Conservation (phyloP, 78 protist genomes). For the Trichosphaerium sp. region DNA sequence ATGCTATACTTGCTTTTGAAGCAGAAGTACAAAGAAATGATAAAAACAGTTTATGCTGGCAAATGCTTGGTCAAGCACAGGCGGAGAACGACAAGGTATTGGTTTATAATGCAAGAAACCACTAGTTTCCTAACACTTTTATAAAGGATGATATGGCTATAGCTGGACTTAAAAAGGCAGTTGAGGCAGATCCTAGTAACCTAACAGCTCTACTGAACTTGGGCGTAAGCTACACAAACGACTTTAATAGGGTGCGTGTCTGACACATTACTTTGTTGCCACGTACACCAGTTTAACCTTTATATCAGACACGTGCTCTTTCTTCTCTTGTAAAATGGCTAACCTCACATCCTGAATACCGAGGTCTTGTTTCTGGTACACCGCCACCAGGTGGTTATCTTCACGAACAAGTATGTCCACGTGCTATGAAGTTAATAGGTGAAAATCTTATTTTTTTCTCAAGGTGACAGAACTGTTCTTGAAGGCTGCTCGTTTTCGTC, state of each 20-base stretch:
- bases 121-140: no score
- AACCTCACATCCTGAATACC: slow-evolving; percentile 15
- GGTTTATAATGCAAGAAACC: no score
- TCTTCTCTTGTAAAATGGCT: slow-evolving; percentile 54
- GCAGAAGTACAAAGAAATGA: slow-evolving; percentile 45
- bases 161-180: slow-evolving; percentile 33
- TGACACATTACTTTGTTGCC: background rate
- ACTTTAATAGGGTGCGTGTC: background rate
- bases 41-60: slow-evolving; percentile 59
- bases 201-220: slow-evolving; percentile 32
- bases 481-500: slow-evolving; percentile 48
- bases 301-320: slow-evolving; percentile 56
- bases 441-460: background rate
- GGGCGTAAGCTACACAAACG: slow-evolving; percentile 56
- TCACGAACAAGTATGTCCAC: background rate
- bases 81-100: slow-evolving; percentile 79
- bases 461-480: slow-evolving; percentile 16
- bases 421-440: background rate
- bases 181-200: slow-evolving; percentile 43
- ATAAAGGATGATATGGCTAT: slow-evolving; percentile 64
- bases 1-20: slow-evolving; percentile 59
- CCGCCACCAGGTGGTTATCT: background rate
- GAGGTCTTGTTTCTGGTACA: background rate
- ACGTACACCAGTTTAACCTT: slow-evolving; percentile 20
- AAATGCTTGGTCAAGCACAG: slow-evolving; percentile 62